Base-by-base conservation (phyloP, 2,329 filamentous ascomycete species). In the Verticillium nubilum region DNA sequence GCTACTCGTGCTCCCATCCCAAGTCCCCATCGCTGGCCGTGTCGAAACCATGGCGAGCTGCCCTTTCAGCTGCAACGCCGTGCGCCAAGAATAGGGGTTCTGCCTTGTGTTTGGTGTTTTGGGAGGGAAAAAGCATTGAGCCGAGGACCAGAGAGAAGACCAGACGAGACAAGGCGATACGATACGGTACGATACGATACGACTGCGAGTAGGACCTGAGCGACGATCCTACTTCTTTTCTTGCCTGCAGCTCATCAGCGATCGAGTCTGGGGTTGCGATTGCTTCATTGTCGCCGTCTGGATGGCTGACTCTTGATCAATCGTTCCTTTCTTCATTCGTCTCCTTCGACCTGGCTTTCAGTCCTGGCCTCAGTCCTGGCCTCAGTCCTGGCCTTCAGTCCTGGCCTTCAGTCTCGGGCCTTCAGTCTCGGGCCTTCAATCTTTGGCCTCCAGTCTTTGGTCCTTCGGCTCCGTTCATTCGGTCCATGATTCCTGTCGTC, bases 11-110 rank as follows among this genome's bases (percentile, higher is more conserved):
- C 25, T 37, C 33, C 54, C 54, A 28, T 56, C 54, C 54, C 35
- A 37, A 56, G 33, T 56, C 31, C 37, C 54, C 37, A 56, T 35
- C 33, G 25, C 54, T 28, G 35, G 54, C 26, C 54, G 54, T 56
- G 25, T 47, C 28, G 54, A 25, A 19, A 12, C 33, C 33, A 26
- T 35, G 54, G 33, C 33, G 17, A 27, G 12, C 17, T 54, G 6
- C 27, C 12, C 19, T 54, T 33, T 31, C 33, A 10, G 52, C 27
- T 53, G 52, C 25, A 19, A 27, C 52, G 26, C 52, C 25, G 26
- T 5, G 4, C 26, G 25, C 25, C 52, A 29, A 53, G 25, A 53
- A 53, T 53, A 53, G 27, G n/a, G 13, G 52, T 19, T 31, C 29
- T n/a, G 52, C 28, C 19, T 13, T n/a, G n/a, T n/a, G 28, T 54